Base-by-base conservation (phyloP, 305 asterid species). In the Solanum chacoense region DNA sequence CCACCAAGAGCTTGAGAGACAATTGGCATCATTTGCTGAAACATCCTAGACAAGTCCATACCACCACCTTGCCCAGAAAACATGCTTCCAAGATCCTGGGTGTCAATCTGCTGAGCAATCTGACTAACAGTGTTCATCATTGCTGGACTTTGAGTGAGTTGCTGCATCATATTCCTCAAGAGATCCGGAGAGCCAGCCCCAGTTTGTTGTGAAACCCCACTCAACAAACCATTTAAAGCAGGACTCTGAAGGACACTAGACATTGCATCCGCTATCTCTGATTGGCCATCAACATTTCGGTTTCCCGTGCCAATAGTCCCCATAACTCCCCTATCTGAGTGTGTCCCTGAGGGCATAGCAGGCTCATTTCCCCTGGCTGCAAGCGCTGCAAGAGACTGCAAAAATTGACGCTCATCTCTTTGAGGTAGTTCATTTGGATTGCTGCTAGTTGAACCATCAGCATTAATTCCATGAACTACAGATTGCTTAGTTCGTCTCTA, bases 21-120 rank as follows among this genome's bases (percentile, higher is more conserved):
- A 88, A 96, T 91, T 26, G 99, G 99, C 98, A 96, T 94, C 98
- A 95, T 95, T 89, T 97, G 98, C 85, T 97, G 99, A 92, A 97
- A 88, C 96, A 97, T 97, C 72, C 94, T 93, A 18, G 98, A 94
- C 79, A 97, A 85, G 93, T 97, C 98, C 89, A 95, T 73, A 79
- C 98, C 98, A n/a, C 95, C 97, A 80, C 91, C 94, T 90, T 91
- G 20, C 59, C 97, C 95, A 0, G 98, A 73, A 87, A 97, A 92
- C 98, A 96, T 93, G 93, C 93, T 93, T 83, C 95, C 99, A 36
- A 96, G 92, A 90, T 94, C 95, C 22, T 91, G 94, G 91, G 90
- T 87, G 85, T 95, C 99, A 75, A 96, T 91, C 92, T 96, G 99
- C 90, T 96, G 97, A 67, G 98, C 98, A 78, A 97, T 89, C 88